Conservation (phyloP, 2,329 filamentous ascomycete genomes). For the Eutypa lata region DNA sequence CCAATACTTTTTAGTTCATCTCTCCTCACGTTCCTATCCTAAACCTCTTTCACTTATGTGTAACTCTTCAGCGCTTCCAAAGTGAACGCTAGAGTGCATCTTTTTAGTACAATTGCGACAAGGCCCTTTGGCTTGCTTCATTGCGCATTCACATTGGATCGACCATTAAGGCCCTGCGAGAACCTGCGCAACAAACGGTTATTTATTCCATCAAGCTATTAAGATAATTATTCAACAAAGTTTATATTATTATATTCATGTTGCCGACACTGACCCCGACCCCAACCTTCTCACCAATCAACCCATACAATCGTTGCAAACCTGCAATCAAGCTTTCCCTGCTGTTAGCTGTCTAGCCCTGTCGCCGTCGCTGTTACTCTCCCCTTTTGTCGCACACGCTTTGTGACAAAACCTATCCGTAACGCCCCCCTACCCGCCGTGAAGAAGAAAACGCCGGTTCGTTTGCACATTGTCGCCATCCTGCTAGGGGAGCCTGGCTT, state of each 20-base stretch:
- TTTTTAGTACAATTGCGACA: background rate
- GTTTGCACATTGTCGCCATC: constrained; percentile 26
- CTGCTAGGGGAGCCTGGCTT: constrained; percentile 31
- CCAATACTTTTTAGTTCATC: background rate
- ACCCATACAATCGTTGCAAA: background rate
- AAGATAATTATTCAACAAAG: background rate
- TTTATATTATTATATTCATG: background rate
- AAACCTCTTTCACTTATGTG: background rate
- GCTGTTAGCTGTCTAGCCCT: background rate
- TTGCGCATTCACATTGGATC: background rate
- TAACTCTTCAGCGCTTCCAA: background rate
- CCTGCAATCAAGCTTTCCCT: background rate
- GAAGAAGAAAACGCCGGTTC: constrained; percentile 3
- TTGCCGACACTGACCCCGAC: background rate
- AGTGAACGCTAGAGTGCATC: background rate
- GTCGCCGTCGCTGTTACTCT: background rate
- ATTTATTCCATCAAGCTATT: background rate
- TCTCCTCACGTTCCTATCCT: background rate
- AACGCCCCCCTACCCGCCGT: constrained; percentile 5
- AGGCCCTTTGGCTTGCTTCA: background rate
- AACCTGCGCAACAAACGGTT: background rate
- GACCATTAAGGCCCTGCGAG: background rate
- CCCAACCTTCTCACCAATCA: background rate
- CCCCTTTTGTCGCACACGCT: background rate
- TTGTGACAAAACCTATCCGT: background rate